Conservation (phyloP, 2,329 filamentous ascomycete genomes). For the Talaromyces sp. region DNA sequence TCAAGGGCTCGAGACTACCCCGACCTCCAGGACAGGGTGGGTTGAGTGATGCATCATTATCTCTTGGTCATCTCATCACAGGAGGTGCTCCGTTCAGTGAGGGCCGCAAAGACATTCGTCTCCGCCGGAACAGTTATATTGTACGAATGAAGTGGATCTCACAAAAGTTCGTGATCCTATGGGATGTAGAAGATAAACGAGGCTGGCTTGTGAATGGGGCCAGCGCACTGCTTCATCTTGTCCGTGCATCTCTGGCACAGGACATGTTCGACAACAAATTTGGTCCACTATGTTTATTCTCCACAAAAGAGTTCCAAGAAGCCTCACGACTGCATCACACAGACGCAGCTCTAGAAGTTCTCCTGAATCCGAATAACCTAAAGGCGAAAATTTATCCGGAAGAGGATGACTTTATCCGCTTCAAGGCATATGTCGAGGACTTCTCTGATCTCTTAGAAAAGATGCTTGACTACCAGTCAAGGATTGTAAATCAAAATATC, state of each 20-base stretch:
- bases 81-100: constrained; percentile 26
- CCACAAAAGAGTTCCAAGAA: constrained; percentile 16
- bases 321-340: constrained; percentile 8
- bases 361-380: constrained; percentile 21
- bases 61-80: constrained; percentile 25
- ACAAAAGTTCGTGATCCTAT: constrained; percentile 29
- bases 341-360: constrained; percentile 21
- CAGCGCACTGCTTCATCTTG: constrained; percentile 40
- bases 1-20: constrained; percentile 24
- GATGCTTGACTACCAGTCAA: constrained; percentile 27
- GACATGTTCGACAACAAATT: constrained; percentile 20
- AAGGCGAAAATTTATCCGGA: constrained; percentile 17
- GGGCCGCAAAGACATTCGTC: constrained; percentile 29
- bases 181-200: constrained; percentile 28
- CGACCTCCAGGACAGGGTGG: constrained; percentile 15
- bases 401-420: constrained; percentile 8
- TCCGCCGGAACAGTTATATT: constrained; percentile 25
- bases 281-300: constrained; percentile 10
- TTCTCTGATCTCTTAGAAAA: constrained; percentile 31
- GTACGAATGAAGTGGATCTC: constrained; percentile 31
- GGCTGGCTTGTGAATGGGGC: constrained; percentile 41
- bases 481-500: constrained; percentile 18
- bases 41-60: constrained; percentile 30
- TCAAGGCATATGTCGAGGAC: constrained; percentile 30
- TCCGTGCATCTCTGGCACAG: constrained; percentile 30